Percentiles rank a stretch among this genome's conserved stretches.
Evolutionary conservation across 2,329 filamentous ascomycete species (phyloP).

Genomic region (Akanthomyces muscarius): DNA sequence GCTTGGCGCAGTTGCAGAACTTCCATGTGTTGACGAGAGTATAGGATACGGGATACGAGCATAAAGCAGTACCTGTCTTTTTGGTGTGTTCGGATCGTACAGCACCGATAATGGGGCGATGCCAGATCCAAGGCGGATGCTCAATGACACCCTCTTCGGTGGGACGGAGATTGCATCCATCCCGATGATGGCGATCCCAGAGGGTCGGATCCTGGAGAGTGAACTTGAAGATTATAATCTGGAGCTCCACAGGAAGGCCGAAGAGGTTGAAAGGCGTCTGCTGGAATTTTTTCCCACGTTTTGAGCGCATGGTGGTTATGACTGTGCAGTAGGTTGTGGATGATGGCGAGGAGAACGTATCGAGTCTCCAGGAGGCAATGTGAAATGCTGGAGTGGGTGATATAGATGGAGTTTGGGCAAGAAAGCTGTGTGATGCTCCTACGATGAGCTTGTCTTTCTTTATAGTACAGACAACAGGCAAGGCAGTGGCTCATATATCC

Average conservation of each 20-base stretch:
- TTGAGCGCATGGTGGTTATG: no score
- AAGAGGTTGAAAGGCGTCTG: neutral
- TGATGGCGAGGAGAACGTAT: no score
- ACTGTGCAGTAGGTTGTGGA: no score
- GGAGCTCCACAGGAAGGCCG: neutral
- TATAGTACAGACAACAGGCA: no score
- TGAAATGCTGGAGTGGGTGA: no score
- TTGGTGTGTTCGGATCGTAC: neutral
- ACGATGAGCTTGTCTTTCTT: no score
- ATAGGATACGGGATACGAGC: no score
- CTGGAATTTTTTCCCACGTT: no score
- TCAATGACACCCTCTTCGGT: neutral
- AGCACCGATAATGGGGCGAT: neutral
- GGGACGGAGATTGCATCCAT: neutral
- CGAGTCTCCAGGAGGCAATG: no score
- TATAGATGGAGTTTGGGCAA: no score
- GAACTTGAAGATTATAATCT: neutral
- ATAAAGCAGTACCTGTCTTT: neutral
- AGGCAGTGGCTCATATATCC: no score
- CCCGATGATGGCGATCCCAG: neutral
- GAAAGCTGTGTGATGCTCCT: no score
- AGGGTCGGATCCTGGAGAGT: neutral
- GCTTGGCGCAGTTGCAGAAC: neutral
- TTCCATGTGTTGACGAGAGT: neutral
- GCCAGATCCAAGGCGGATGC: neutral